Conservation (phyloP, 129 eudicot species). For the Heracleum sosnowskyi region DNA sequence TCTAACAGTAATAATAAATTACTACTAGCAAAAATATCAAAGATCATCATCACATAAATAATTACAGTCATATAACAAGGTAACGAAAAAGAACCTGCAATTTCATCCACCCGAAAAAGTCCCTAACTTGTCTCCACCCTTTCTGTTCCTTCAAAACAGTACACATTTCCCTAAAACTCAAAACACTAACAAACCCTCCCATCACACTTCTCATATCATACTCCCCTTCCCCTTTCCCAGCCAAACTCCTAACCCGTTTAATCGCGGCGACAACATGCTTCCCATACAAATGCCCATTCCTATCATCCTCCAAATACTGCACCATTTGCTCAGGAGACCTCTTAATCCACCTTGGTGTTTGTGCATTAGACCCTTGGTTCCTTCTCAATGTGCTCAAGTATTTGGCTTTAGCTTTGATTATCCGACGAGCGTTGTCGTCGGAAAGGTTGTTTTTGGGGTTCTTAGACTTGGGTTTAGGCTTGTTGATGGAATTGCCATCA, state of each 20-base stretch:
- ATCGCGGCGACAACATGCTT: conserved; percentile 87
- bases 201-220: conserved; percentile 81
- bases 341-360: conserved; percentile 76
- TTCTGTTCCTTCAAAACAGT: conserved; percentile 82
- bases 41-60: not conserved
- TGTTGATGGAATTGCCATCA: conserved; percentile 50
- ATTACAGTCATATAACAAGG: not conserved
- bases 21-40: not conserved
- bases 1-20: not conserved
- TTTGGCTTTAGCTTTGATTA: conserved; percentile 64
- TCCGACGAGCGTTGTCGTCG: conserved; percentile 87
- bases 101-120: conserved; percentile 91
- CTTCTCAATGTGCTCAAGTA: conserved; percentile 67
- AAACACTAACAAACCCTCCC: conserved; percentile 74
- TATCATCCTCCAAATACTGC: conserved; percentile 76
- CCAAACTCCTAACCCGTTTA: conserved; percentile 54
- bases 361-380: conserved; percentile 76
- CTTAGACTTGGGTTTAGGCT: conserved; percentile 73
- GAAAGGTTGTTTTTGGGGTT: conserved; percentile 74
- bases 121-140: conserved; percentile 78
- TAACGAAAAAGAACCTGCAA: conserved; percentile 51
- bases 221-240: conserved; percentile 51
- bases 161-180: conserved; percentile 83
- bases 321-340: conserved; percentile 93
- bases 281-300: conserved; percentile 86